These are phyloP conservation scores for Galium porrigens DNA, from an alignment of 305 asterid genomes.

Conservation along the genomic window DNA sequence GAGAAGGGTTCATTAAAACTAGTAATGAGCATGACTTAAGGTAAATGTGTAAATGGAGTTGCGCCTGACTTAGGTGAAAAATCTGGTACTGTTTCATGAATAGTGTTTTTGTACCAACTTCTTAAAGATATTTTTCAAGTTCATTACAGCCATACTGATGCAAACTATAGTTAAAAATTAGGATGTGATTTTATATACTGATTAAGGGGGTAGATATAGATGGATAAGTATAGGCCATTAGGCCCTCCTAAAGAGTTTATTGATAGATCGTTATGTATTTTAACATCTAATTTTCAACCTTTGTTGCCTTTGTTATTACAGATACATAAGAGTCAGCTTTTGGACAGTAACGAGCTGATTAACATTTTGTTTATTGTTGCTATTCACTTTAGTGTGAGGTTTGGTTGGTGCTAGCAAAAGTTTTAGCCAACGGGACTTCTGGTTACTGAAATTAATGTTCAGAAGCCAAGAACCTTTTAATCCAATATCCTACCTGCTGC, in stretches of 20 bases:
- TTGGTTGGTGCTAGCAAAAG: slow-evolving; percentile 50
- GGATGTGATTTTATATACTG: slow-evolving; percentile 6
- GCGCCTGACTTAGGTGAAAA: slow-evolving; percentile 25
- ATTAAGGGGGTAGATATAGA: slow-evolving; percentile 4
- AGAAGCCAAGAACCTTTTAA: slow-evolving; percentile 21
- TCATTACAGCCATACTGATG: slow-evolving; percentile 15
- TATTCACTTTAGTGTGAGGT: slow-evolving; percentile 46
- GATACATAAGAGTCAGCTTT: slow-evolving; percentile 28
- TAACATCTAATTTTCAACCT: slow-evolving; percentile 29
- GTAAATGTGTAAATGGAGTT: slow-evolving; percentile 28
- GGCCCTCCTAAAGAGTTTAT: slow-evolving; percentile 21
- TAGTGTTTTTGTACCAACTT: slow-evolving; percentile 29
- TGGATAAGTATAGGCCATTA: slow-evolving; percentile 16
- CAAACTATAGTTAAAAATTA: background rate
- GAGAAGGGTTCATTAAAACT: slow-evolving; percentile 29
- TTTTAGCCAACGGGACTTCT: slow-evolving; percentile 35
- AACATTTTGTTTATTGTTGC: slow-evolving; percentile 21
- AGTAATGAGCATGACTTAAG: slow-evolving; percentile 24
- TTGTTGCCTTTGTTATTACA: slow-evolving; percentile 30
- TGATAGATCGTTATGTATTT: slow-evolving; percentile 13
- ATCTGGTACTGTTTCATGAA: slow-evolving; percentile 25
- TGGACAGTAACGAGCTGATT: slow-evolving; percentile 25
- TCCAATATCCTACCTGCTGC: slow-evolving; percentile 16
- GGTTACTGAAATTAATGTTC: slow-evolving; percentile 38
- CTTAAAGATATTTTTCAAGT: slow-evolving; percentile 22